These are phyloP conservation scores for Chaetomium tenue DNA, from an alignment of 495 filamentous ascomycete genomes.

Conservation along the genomic window DNA sequence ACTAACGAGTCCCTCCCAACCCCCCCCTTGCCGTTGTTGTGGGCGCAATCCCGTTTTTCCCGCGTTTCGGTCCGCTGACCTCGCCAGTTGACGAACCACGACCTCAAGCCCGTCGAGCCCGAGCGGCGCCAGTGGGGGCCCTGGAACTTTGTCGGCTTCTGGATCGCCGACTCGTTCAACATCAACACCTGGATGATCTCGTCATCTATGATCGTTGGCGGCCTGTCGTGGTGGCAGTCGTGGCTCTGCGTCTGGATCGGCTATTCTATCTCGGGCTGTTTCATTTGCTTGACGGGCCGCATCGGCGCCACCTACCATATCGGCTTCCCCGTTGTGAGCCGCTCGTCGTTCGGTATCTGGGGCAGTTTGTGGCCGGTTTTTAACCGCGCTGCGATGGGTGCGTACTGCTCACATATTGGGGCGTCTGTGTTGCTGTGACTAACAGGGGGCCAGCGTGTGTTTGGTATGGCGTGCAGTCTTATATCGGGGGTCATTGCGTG, in stretches of 20 bases:
- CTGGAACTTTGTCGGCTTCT: constrained; percentile 88
- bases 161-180: constrained; percentile 93
- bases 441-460: constrained; percentile 53
- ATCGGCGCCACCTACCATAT: constrained; percentile 91
- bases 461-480: constrained; percentile 85
- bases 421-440: constrained; percentile 1
- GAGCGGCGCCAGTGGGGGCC: constrained; percentile 82
- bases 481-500: constrained; percentile 81
- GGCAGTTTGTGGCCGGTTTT: constrained; percentile 88
- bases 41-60: background rate
- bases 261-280: constrained; percentile 71
- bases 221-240: constrained; percentile 92
- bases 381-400: constrained; percentile 79
- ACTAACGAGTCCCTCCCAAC: background rate
- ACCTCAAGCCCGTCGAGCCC: constrained; percentile 87
- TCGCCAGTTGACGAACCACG: constrained; percentile 74
- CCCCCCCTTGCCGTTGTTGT: background rate
- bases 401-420: constrained; percentile 14
- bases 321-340: constrained; percentile 74
- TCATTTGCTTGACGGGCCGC: constrained; percentile 75
- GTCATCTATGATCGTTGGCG: constrained; percentile 67
- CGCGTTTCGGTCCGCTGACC: constrained; percentile 15
- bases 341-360: constrained; percentile 83
- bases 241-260: constrained; percentile 90
- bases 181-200: constrained; percentile 99